A percentile compares a stretch with the other conserved stretches of the same genome.
These are phyloP conservation scores for Wickerhamomyces kurtzmanii DNA, from an alignment of 805 yeast genomes.

Conservation along the genomic window DNA sequence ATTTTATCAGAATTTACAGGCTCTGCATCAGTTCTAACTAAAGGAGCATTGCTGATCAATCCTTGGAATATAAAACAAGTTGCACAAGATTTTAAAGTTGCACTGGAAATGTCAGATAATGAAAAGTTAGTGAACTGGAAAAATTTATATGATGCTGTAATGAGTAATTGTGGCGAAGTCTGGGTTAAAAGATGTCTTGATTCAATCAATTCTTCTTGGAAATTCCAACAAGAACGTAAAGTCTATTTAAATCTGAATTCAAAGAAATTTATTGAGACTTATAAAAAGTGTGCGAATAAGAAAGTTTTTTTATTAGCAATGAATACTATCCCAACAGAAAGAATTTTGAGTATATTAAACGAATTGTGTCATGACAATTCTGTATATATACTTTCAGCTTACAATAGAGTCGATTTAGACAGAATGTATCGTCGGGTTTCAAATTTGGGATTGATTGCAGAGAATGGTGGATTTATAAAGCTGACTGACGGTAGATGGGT, in stretches of 20 bases:
- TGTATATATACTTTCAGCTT: constrained; percentile 64
- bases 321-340: constrained; percentile 49
- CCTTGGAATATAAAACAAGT: constrained; percentile 82
- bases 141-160: constrained; percentile 45
- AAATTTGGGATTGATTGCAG: constrained; percentile 78
- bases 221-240: constrained; percentile 32
- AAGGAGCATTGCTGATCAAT: constrained; percentile 70
- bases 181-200: constrained; percentile 61
- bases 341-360: constrained; percentile 44
- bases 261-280: constrained; percentile 17
- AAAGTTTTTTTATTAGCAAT: constrained; percentile 38
- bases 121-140: constrained; percentile 59
- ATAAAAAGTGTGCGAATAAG: constrained; percentile 22
- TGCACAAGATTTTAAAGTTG: constrained; percentile 49
- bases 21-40: constrained; percentile 66
- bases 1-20: constrained; percentile 92
- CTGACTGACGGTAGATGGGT: constrained; percentile 49
- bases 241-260: constrained; percentile 21
- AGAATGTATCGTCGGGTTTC: constrained; percentile 58
- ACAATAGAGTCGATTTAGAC: constrained; percentile 55
- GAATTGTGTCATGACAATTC: constrained; percentile 48
- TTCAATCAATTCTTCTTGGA: constrained; percentile 44
- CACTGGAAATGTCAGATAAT: constrained; percentile 53
- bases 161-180: constrained; percentile 55
- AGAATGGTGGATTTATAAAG: constrained; percentile 76